These are phyloP conservation scores for Cryphonectria nitschkei DNA, from an alignment of 2,329 filamentous ascomycete genomes.

Conservation along the genomic window DNA sequence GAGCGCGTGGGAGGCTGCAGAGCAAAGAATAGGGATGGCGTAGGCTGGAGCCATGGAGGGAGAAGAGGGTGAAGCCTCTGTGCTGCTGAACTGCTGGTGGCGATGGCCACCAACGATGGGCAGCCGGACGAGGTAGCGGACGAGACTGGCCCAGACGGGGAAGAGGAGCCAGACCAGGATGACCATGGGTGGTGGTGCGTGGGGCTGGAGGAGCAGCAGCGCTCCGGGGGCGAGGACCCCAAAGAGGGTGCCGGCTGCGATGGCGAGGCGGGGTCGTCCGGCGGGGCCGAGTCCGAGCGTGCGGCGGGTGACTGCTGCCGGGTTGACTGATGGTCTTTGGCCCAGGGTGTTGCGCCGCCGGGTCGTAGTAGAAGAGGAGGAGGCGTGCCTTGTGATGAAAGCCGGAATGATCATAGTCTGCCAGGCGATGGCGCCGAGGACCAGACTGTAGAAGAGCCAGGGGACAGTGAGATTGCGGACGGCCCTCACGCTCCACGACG, in stretches of 20 bases:
- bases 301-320: neutral
- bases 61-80: neutral
- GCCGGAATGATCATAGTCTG: conserved; percentile 16
- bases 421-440: conserved; percentile 15
- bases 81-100: too few species aligned
- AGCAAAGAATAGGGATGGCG: conserved; percentile 4
- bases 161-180: conserved; percentile 13
- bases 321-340: neutral
- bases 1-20: neutral
- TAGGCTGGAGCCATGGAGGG: conserved; percentile 4
- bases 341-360: neutral
- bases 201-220: neutral
- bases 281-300: neutral
- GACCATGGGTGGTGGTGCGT: neutral
- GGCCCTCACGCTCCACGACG: neutral
- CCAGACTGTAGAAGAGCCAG: conserved; percentile 12
- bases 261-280: neutral
- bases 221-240: conserved; percentile 12
- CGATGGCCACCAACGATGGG: neutral
- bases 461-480: conserved; percentile 15
- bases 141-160: conserved; percentile 5
- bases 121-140: neutral
- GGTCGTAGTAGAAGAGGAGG: neutral
- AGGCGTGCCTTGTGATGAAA: conserved; percentile 2
- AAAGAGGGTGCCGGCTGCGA: conserved; percentile 2